These are phyloP conservation scores for Penicillium sp. DNA, from an alignment of 2,329 filamentous ascomycete genomes.

Conservation along the genomic window DNA sequence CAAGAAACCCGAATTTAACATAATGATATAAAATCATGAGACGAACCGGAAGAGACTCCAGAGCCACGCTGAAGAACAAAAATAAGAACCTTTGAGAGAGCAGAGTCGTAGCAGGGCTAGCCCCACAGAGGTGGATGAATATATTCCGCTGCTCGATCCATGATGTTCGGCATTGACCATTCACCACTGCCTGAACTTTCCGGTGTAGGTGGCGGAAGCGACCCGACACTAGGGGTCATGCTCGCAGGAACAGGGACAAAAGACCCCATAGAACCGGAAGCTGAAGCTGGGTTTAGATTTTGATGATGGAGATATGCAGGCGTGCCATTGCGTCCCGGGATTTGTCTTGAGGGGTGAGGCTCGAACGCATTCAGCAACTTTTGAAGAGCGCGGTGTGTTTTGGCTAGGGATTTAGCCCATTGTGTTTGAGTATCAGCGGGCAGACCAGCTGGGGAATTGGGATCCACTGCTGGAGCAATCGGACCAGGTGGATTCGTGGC, in stretches of 20 bases:
- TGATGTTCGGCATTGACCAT: slow-evolving; percentile 48
- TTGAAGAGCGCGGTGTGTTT: slow-evolving; percentile 48
- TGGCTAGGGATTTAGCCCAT: slow-evolving; percentile 50
- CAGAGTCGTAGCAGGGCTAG: slow-evolving; percentile 12
- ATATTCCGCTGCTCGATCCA: slow-evolving; percentile 51
- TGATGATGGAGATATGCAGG: slow-evolving; percentile 22
- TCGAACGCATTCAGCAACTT: slow-evolving; percentile 47
- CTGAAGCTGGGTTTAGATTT: slow-evolving; percentile 13
- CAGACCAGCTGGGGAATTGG: slow-evolving; percentile 31
- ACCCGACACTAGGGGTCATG: slow-evolving; percentile 39
- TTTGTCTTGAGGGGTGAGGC: slow-evolving; percentile 22
- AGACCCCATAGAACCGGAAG: slow-evolving; percentile 13
- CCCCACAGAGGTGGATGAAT: slow-evolving; percentile 51
- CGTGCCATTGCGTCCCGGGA: slow-evolving; percentile 15
- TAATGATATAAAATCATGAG: slow-evolving; percentile 1
- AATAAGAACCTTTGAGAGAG: not conserved
- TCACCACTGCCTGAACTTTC: slow-evolving; percentile 51
- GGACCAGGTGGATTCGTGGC: slow-evolving; percentile 30
- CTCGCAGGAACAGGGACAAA: slow-evolving; percentile 23
- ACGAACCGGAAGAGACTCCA: slow-evolving; percentile 15
- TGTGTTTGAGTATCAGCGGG: slow-evolving; percentile 42
- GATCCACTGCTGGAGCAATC: slow-evolving; percentile 28
- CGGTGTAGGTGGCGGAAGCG: slow-evolving; percentile 48
- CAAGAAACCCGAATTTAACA: not conserved
- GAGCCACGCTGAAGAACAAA: slow-evolving; percentile 9